Evolutionary conservation across 768 basidiomycete genomes (phyloP).

Genomic region (Nidularia sp.): DNA sequence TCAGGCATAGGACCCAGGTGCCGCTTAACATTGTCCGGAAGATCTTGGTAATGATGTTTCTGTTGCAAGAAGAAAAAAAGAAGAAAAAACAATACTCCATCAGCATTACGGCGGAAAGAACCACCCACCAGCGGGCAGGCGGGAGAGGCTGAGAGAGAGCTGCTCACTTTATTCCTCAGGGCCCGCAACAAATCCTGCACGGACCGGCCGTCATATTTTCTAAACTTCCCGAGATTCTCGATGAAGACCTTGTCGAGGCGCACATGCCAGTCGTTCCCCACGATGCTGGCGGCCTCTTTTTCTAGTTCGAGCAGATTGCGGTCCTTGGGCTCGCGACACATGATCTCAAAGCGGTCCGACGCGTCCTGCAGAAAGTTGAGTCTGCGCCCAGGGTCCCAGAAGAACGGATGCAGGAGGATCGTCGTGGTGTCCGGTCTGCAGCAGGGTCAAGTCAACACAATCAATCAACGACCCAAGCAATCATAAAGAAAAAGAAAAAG

Average conservation of each 20-base stretch:
- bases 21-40: slow-evolving; percentile 87
- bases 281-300: slow-evolving; percentile 58
- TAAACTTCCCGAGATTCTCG: slow-evolving; percentile 93
- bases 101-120: neutral
- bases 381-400: slow-evolving; percentile 87
- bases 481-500: slow-evolving; percentile 1
- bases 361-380: slow-evolving; percentile 96
- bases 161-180: slow-evolving; percentile 85
- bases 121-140: no score
- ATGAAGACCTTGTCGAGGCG: slow-evolving; percentile 86
- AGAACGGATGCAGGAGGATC: slow-evolving; percentile 92
- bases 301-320: slow-evolving; percentile 74
- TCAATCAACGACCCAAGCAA: neutral
- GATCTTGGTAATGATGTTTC: slow-evolving; percentile 98
- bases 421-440: slow-evolving; percentile 81
- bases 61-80: slow-evolving; percentile 18
- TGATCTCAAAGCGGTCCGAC: slow-evolving; percentile 96
- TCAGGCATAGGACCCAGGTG: slow-evolving; percentile 89
- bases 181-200: slow-evolving; percentile 93
- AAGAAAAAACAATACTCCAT: neutral
- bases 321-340: slow-evolving; percentile 90
- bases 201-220: slow-evolving; percentile 91
- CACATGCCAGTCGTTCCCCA: slow-evolving; percentile 88
- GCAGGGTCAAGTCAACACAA: neutral
- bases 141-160: neutral